Base-by-base conservation (phyloP, 805 yeast genomes). In the Wickerhamomyces strasburgensis region DNA sequence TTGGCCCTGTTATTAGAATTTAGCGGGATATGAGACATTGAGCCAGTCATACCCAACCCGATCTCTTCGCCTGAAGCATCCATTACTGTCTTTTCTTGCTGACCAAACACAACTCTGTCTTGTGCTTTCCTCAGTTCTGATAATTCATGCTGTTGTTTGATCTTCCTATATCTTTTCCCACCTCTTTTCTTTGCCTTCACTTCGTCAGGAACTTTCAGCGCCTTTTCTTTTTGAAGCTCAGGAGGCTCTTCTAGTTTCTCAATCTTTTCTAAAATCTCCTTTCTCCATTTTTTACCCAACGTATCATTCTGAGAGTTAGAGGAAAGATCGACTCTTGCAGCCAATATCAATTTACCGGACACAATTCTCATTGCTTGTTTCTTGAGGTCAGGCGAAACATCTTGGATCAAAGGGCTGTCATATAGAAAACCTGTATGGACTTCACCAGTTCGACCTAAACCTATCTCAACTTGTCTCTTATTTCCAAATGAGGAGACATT, bases 121-220 rank as follows among this genome's bases (percentile, higher is more conserved):
- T 86, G 95, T 3, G 95, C 83, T 46, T 78, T 81, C 25, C 88
- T 78, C 30, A 84, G 56, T 37, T 88, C 95, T 0, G 95, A 81
- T 70, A 84, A 72, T 51, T 80, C 80, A 60, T 82, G 80, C 52
- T 84, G 78, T 54, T 87, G 84, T 57, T 85, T 87, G 64, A 77
- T 72, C 58, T 87, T 88, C 34, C 95, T 68, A 48, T 83, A 71
- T 38, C 90, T 64, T 46, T 78, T 67, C 1, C 98, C 98, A 2
- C 94, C 97, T 49, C 98, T 68, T 48, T 80, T 84, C 60, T 86
- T 85, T 5, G 90, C 78, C 33, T 79, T 75, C 37, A 70, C 72
- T 38, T 88, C 96, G 14, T 73, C 64, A 0, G 90, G 81, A 5
- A 79, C 58, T 0, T 87, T 87, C 33, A 88, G 70, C 0, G 89